These are phyloP conservation scores for Purshia tridentata DNA, from an alignment of 306 rosid species.

Conservation along the genomic window DNA sequence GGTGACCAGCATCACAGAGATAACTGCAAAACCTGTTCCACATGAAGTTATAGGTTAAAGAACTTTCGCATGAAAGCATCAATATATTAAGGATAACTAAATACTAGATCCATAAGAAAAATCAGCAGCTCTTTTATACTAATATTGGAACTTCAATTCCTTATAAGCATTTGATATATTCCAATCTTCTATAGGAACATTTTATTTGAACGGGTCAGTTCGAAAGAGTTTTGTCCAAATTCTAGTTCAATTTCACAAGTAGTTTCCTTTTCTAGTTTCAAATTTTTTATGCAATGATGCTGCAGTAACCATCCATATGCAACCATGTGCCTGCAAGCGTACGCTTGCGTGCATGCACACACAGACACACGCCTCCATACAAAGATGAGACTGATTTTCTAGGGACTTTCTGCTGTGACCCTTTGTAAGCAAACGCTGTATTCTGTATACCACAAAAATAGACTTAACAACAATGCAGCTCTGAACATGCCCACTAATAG, in stretches of 20 bases:
- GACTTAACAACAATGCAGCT: background rate
- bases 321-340: too few relatives aligned
- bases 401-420: too few relatives aligned
- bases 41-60: slow-evolving; percentile 18
- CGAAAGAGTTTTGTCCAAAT: background rate
- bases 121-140: background rate
- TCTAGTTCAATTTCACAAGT: background rate
- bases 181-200: background rate
- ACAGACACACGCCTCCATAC: too few relatives aligned
- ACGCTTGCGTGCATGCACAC: too few relatives aligned
- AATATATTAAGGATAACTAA: background rate
- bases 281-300: background rate
- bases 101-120: background rate
- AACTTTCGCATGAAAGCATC: background rate
- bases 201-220: background rate
- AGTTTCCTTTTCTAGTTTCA: background rate
- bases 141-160: background rate
- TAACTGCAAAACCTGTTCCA: slow-evolving; percentile 90
- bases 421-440: too few relatives aligned
- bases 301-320: background rate
- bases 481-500: too few relatives aligned
- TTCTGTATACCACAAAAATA: background rate
- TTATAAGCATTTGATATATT: background rate
- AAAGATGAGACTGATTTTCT: too few relatives aligned
- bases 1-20: slow-evolving; percentile 94